Percentiles rank a stretch among this genome's conserved stretches.
These are phyloP conservation scores for Fusarium foetens DNA, from an alignment of 2,329 filamentous ascomycete genomes.

Conservation along the genomic window DNA sequence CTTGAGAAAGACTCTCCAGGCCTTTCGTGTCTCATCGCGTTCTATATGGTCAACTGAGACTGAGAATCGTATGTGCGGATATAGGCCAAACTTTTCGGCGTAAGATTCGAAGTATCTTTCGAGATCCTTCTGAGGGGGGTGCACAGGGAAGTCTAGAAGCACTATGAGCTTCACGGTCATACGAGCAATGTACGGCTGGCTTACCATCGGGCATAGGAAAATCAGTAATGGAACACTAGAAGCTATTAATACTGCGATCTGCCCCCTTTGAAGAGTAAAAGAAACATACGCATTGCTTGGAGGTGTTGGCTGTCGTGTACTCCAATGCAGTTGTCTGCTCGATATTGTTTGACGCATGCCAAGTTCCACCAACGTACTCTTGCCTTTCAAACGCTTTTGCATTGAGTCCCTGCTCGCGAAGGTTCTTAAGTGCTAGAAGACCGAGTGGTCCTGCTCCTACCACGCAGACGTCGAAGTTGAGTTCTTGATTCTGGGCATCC, in stretches of 20 bases:
- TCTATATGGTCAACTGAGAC: constrained; percentile 41
- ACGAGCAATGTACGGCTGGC: not conserved
- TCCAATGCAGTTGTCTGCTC: constrained; percentile 51
- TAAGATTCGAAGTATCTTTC: constrained; percentile 49
- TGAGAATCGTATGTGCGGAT: constrained; percentile 43
- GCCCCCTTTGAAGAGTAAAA: not conserved
- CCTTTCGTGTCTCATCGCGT: constrained; percentile 39
- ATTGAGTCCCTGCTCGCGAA: constrained; percentile 56
- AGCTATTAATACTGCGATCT: constrained; percentile 1
- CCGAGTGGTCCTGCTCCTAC: constrained; percentile 50
- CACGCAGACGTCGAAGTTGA: constrained; percentile 44
- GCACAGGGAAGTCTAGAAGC: constrained; percentile 32
- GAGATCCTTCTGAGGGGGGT: constrained; percentile 44
- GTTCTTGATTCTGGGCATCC: constrained; percentile 23
- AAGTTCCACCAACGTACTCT: constrained; percentile 54
- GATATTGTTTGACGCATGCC: constrained; percentile 51
- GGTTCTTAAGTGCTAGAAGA: constrained; percentile 54
- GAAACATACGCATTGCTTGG: constrained; percentile 44
- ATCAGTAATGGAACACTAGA: constrained; percentile 47
- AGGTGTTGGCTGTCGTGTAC: constrained; percentile 46
- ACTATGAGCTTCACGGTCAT: not conserved
- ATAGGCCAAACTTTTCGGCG: constrained; percentile 46
- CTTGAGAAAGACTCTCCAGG: constrained; percentile 46
- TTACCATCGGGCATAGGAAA: constrained; percentile 49
- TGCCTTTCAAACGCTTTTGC: constrained; percentile 55